Evolutionary conservation across 139 green algal genomes (phyloP).

Genomic region (Limnomonas spitsbergensis): DNA sequence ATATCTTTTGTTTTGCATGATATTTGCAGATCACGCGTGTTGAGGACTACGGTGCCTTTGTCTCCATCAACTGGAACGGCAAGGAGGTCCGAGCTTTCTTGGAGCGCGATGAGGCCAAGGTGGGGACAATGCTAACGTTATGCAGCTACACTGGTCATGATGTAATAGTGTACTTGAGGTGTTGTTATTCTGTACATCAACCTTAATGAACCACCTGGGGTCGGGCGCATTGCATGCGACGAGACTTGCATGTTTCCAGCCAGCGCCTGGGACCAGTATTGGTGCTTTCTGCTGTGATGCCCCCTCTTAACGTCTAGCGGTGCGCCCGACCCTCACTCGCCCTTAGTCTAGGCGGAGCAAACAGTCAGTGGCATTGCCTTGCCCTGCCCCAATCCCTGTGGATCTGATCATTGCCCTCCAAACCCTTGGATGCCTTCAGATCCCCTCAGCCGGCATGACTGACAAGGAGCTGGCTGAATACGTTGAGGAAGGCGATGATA

Average conservation of each 20-base stretch:
- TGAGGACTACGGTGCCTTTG: conserved; percentile 39
- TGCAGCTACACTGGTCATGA: conserved; percentile 5
- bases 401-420: too few species aligned
- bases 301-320: background rate
- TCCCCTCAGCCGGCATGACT: conserved; percentile 11
- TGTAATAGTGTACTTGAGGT: too few species aligned
- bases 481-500: conserved; percentile 1
- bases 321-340: background rate
- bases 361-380: too few species aligned
- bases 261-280: too few species aligned
- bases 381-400: too few species aligned
- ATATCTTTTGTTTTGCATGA: too few species aligned
- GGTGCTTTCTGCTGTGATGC: too few species aligned
- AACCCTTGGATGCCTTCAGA: too few species aligned
- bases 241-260: too few species aligned
- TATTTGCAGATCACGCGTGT: conserved; percentile 36
- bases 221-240: too few species aligned
- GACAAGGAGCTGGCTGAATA: conserved; percentile 12
- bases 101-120: conserved; percentile 25
- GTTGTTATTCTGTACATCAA: too few species aligned
- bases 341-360: background rate
- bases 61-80: conserved; percentile 25
- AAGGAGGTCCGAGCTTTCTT: conserved; percentile 22
- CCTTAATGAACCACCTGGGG: too few species aligned
- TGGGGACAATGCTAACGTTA: background rate